Conservation (phyloP, 2,329 filamentous ascomycete genomes). For the Stachybotrys elegans region DNA sequence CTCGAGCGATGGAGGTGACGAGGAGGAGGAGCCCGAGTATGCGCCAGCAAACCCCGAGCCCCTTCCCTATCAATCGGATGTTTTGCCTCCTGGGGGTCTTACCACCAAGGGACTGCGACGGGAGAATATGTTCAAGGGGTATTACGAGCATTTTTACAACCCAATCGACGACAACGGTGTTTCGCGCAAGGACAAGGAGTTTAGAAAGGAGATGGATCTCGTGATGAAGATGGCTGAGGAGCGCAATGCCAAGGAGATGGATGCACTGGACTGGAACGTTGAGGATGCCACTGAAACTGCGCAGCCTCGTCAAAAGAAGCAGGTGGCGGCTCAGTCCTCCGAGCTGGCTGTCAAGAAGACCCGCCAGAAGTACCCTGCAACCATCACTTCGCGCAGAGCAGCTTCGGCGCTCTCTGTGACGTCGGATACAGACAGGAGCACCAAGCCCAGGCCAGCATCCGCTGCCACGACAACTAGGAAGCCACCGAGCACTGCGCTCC, state of each 20-base stretch:
- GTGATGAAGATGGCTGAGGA: conserved; percentile 57
- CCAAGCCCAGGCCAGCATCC: conserved; percentile 5
- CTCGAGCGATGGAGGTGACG: conserved; percentile 31
- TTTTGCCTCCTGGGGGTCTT: conserved; percentile 54
- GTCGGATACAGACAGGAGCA: conserved; percentile 16
- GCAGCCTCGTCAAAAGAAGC: conserved; percentile 4
- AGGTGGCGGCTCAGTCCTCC: neutral
- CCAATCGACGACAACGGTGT: conserved; percentile 65
- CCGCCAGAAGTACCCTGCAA: conserved; percentile 17
- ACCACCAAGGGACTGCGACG: conserved; percentile 54
- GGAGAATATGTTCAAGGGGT: conserved; percentile 56
- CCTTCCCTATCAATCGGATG: conserved; percentile 64
- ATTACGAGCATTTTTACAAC: conserved; percentile 55
- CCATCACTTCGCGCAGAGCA: conserved; percentile 43
- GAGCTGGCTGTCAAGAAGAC: conserved; percentile 5
- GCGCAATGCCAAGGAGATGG: conserved; percentile 61
- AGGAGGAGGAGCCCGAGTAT: conserved; percentile 80
- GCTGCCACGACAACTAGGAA: conserved; percentile 10
- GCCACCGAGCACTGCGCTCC: conserved; percentile 24
- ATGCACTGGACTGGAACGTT: conserved; percentile 57
- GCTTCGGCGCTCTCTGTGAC: conserved; percentile 46
- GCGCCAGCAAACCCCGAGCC: conserved; percentile 69
- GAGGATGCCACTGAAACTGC: conserved; percentile 47
- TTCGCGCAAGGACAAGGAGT: conserved; percentile 55
- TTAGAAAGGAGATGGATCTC: conserved; percentile 47